phyloP scores from a whole-genome alignment of 2,329 filamentous ascomycete species.

The Aureobasidium mangrovei region DNA sequence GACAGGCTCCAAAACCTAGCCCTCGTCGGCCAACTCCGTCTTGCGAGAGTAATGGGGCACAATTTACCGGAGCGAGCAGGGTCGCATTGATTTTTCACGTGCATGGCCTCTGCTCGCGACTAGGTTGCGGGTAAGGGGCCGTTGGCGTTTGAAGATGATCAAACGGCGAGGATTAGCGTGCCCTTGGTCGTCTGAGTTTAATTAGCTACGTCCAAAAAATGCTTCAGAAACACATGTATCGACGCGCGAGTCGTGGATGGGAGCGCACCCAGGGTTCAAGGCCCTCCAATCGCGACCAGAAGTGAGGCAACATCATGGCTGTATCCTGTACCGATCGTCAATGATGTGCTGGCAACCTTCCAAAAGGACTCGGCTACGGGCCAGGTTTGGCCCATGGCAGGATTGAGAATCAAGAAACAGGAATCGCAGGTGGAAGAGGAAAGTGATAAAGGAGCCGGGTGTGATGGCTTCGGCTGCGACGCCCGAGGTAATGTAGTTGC shows the following conservation, averaged over 20 bases:
- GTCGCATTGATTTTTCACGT: constrained; percentile 3
- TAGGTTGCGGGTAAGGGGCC: constrained; percentile 7
- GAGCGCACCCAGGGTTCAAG: not conserved
- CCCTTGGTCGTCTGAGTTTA: constrained; percentile 5
- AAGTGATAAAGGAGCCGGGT: too few species aligned
- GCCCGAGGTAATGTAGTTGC: not conserved
- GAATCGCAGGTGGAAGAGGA: not conserved
- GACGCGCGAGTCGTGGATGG: constrained; percentile 3
- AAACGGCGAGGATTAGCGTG: constrained; percentile 3
- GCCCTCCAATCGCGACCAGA: not conserved
- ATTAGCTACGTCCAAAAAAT: constrained; percentile 1
- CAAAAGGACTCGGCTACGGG: not conserved
- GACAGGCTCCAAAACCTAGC: too few species aligned
- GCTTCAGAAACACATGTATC: constrained; percentile 5
- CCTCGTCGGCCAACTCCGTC: too few species aligned
- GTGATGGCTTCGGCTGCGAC: too few species aligned
- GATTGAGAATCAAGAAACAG: not conserved
- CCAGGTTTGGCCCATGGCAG: not conserved
- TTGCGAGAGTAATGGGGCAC: not conserved
- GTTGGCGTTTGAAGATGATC: constrained; percentile 7
- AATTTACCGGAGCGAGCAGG: constrained; percentile 1
- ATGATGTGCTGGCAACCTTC: constrained; percentile 7
- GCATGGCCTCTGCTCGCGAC: constrained; percentile 3
- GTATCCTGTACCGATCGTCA: constrained; percentile 3
- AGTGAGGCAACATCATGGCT: not conserved